Evolutionary conservation across 2,329 filamentous ascomycete species (phyloP).

Genomic region (Arthrobotrys pseudoclavata): DNA sequence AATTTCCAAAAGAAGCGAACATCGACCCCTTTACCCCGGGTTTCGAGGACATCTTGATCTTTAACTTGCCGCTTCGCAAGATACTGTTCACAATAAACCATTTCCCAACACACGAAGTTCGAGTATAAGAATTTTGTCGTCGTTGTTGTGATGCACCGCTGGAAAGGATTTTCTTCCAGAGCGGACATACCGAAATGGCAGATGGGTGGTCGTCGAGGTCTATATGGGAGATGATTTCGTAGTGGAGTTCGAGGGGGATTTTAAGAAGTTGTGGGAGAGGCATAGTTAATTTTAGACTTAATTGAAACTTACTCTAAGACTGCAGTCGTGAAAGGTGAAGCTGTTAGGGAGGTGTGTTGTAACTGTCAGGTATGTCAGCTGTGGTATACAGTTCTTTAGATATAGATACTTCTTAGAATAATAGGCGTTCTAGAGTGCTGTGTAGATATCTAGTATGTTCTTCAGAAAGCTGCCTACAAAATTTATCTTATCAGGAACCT

Average conservation of each 20-base stretch:
- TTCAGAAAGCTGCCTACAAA: no score
- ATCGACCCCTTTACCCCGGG: neutral
- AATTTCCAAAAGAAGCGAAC: neutral
- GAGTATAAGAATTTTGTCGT: neutral
- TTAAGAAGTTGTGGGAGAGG: neutral
- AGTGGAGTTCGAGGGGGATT: constrained; percentile 9
- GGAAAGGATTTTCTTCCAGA: neutral
- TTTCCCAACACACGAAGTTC: neutral
- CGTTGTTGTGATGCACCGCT: neutral
- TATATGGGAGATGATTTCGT: constrained; percentile 7
- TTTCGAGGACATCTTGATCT: neutral
- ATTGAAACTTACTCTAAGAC: no score
- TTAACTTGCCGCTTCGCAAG: neutral
- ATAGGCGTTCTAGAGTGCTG: no score
- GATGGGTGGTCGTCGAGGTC: neutral
- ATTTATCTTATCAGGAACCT: no score
- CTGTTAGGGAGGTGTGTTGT: no score
- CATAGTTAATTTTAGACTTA: no score
- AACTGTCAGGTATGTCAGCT: no score
- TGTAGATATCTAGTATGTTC: no score
- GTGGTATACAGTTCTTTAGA: no score
- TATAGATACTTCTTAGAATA: no score
- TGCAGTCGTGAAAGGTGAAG: no score
- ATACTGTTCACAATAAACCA: constrained; percentile 9
- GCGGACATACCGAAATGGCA: neutral